These are phyloP conservation scores for Anethum foeniculum DNA, from an alignment of 140 eudicot species.

Conservation along the genomic window DNA sequence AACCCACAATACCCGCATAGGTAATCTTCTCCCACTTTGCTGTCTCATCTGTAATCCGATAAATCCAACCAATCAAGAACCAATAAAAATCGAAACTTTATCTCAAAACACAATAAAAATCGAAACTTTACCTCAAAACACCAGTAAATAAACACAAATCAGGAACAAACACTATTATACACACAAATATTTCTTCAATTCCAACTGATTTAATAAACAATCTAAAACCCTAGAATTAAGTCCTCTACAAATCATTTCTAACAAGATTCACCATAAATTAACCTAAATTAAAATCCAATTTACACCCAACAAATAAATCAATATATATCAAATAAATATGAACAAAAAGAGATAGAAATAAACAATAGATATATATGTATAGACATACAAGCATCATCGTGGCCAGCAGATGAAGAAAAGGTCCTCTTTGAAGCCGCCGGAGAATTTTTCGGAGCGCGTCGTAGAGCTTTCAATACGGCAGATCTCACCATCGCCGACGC, in stretches of 20 bases:
- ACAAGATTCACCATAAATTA: background rate
- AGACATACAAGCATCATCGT: conserved; percentile 38
- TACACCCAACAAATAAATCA: background rate
- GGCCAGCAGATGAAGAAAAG: conserved; percentile 30
- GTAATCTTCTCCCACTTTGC: conserved; percentile 96
- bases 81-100: background rate
- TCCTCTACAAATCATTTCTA: background rate
- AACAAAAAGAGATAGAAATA: background rate
- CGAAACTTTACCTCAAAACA: background rate
- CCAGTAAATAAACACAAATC: background rate
- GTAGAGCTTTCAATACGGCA: conserved; percentile 35
- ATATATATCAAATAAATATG: background rate
- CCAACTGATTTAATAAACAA: background rate
- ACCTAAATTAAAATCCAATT: conserved; percentile 1
- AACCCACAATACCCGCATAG: conserved; percentile 48
- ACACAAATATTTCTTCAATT: background rate
- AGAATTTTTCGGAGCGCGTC: conserved; percentile 25
- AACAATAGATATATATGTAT: background rate
- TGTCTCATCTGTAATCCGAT: conserved; percentile 51
- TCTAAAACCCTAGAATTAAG: conserved; percentile 12
- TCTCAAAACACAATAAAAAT: background rate
- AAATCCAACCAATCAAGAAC: background rate
- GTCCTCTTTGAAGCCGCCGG: conserved; percentile 32
- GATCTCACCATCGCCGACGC: conserved; percentile 52
- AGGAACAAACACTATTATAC: background rate